Evolutionary conservation across 2,329 filamentous ascomycete genomes (phyloP), one percentile per base, ranked within the genome.

Genomic region (Fusarium musae): DNA sequence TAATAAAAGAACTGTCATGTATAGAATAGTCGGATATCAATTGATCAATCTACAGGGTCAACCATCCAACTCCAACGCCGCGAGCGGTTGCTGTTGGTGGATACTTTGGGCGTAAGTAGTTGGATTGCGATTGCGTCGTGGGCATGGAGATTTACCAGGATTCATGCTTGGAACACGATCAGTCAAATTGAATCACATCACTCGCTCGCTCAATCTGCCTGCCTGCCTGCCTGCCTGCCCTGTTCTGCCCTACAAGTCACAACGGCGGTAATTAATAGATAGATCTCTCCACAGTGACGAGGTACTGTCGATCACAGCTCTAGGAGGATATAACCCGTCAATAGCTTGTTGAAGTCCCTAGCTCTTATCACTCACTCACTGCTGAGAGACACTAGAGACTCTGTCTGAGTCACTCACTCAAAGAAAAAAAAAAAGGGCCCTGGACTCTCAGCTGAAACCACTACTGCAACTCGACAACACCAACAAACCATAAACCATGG

Each of bases 91-190:
- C 28, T 62, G 49, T 57, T 52, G 37, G 68, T 70, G 69, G 69
- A 69, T 43, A 56, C 69, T 50, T 54, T 44, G 65, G 49, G 47
- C 42, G 59, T 42, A 58, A 30, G 50, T 26, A 54, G 59, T 73
- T 65, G 69, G 37, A 59, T 58, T 59, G 69, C 69, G 37, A 59
- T 58, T 59, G 69, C 69, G 58, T 72, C 39, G 57, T 72, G 52
- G 63, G 28, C 52, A 64, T 69, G 44, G 56, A 73, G 36, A 58
- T 73, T 69, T 73, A 59, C 69, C 40, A 65, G 69, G 69, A 60
- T 72, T 47, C 59, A 70, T 53, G 49, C 69, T 73, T 72, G 69
- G 69, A 72, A 72, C 59, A 59, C 49, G 59, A 71, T 71, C 62
- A 67, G 53, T 34, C 49, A 71, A 44, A 49, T 47, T 60, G 50